Base-by-base conservation (phyloP, 2,329 filamentous ascomycete genomes). In the Gaeumannomyces tritici region DNA sequence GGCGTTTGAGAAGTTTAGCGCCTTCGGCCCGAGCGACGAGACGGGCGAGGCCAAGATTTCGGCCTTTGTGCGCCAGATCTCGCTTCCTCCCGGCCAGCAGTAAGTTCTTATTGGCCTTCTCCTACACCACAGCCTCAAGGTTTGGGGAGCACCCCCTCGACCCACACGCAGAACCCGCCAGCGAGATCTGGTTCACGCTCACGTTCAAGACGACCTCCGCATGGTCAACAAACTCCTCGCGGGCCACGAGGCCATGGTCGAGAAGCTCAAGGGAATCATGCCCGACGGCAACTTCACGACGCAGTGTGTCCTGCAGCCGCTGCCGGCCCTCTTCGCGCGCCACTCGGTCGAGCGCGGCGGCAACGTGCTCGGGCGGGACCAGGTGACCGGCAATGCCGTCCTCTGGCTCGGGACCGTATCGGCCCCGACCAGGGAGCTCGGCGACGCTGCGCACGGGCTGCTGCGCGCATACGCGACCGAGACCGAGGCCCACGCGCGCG, bases 321-420 rank as follows among this genome's bases (percentile, higher is more conserved):
- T 79, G 27, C 73, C 77, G 57, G 0, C 42, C 28, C 35, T 63
- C 8, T 57, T 72, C 24, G 66, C 74, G 4, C 72, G 73, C 63
- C 70, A 68, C 58, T 65, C 70, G 60, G 70, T 69, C 31, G 73
- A 71, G 60, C 31, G 31, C 4, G 74, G 77, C 61, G 75, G 74
- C 54, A 77, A 76, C 64, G 71, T 79, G 57, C 69, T 78, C 31
- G 73, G 73, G 3, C 67, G 79, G 11, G 71, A 73, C 67, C 69
- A 65, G 33, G 28, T 31, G 21, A 65, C 70, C 33, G 72, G 70
- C 28, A 73, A 72, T 62, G 69, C 69, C 15, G 62, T 72, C 55
- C 64, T 70, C 27, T 73, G 71, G 68, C 70, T 71, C 64, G 65
- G 70, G 26, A 71, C 71, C 63, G 68, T 74, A 62, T 31, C 31